Conservation (phyloP, 202 grass and related monocot species). For the Elaeis oleifera region DNA sequence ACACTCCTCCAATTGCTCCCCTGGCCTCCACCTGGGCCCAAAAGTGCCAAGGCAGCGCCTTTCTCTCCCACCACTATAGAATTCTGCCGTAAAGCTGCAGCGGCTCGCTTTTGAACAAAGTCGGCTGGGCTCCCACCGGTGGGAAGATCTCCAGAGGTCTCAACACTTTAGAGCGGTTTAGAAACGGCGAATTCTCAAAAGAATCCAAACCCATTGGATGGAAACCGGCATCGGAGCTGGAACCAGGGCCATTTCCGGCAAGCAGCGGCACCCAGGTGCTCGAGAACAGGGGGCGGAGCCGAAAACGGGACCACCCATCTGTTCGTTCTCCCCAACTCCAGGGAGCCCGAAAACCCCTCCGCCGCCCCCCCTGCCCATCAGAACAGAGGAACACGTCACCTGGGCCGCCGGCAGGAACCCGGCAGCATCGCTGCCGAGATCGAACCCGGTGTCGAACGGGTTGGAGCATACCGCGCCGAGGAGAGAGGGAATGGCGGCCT, state of each 20-base stretch:
- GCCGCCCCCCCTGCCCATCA: neutral
- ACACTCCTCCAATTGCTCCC: neutral
- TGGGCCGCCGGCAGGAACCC: slow-evolving; percentile 5
- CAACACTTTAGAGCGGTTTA: slow-evolving; percentile 5
- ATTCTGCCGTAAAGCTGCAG: slow-evolving; percentile 19
- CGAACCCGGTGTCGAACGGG: slow-evolving; percentile 4
- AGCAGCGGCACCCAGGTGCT: slow-evolving; percentile 12
- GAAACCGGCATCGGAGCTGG: slow-evolving; percentile 10
- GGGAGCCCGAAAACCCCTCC: neutral
- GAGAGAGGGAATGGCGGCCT: slow-evolving; percentile 2
- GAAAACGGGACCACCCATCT: slow-evolving; percentile 1
- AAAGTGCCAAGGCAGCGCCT: slow-evolving; percentile 21
- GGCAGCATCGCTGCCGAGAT: slow-evolving; percentile 4
- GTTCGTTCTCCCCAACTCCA: neutral
- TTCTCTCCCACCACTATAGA: slow-evolving; percentile 2
- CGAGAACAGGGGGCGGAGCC: slow-evolving; percentile 29
- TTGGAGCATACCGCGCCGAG: slow-evolving; percentile 1
- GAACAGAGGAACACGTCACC: neutral
- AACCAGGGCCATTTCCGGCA: slow-evolving; percentile 1
- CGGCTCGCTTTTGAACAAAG: slow-evolving; percentile 26
- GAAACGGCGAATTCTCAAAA: slow-evolving; percentile 46
- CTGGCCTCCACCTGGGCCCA: slow-evolving; percentile 1
- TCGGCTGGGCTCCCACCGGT: slow-evolving; percentile 5
- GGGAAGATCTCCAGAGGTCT: slow-evolving; percentile 26
- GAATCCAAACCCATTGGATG: slow-evolving; percentile 16